Evolutionary conservation across 2,329 filamentous ascomycete species (phyloP).

Genomic region (Apiospora saccharicola): DNA sequence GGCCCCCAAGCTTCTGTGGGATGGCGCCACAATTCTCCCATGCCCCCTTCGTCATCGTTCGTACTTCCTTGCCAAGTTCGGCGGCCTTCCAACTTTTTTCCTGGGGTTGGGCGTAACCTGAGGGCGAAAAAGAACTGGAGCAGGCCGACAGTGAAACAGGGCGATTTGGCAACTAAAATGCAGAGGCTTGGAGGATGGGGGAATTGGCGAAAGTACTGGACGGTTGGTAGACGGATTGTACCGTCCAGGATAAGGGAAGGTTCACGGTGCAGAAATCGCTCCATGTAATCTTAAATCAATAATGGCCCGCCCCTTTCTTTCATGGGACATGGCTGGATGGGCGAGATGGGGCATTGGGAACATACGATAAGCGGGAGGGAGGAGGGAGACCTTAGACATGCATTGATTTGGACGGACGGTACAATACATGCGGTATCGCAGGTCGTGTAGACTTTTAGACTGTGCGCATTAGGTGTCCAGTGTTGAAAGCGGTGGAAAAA

Average conservation of each 20-base stretch:
- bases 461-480: neutral
- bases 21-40: constrained; percentile 13
- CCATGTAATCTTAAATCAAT: constrained; percentile 22
- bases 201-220: neutral
- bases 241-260: constrained; percentile 11
- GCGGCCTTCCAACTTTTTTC: constrained; percentile 8
- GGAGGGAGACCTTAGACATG: neutral
- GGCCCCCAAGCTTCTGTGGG: constrained; percentile 7
- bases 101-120: neutral
- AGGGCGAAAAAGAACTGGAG: neutral
- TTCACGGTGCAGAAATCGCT: constrained; percentile 18
- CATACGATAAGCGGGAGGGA: constrained; percentile 8
- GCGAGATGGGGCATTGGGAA: neutral
- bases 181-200: neutral
- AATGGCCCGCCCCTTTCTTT: constrained; percentile 19
- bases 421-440: neutral
- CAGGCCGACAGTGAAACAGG: neutral
- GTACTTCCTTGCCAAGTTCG: neutral
- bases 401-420: neutral
- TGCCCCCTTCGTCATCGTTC: constrained; percentile 3
- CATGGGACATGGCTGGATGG: neutral
- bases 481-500: neutral
- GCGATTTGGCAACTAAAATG: neutral
- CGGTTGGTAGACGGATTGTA: neutral
- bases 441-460: neutral